Evolutionary conservation across 306 rosid genomes (phyloP).

Genomic region (Cucurbita moschata): DNA sequence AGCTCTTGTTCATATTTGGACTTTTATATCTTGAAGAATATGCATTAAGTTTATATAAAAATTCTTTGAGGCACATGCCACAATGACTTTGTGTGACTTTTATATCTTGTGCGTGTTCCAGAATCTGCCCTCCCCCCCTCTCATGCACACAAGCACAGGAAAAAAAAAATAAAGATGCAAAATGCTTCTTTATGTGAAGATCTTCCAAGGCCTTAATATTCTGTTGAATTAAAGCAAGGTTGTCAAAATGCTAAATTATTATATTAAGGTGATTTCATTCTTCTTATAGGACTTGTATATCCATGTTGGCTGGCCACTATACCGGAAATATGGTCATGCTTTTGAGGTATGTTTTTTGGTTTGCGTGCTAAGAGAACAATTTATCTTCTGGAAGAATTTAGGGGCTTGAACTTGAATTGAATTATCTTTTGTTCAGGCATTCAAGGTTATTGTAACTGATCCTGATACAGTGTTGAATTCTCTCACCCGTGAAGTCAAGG

Average conservation of each 20-base stretch:
- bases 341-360: conserved; percentile 45
- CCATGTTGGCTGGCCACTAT: conserved; percentile 92
- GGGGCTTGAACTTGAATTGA: conserved; percentile 1
- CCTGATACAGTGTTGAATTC: conserved; percentile 71
- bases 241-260: background rate
- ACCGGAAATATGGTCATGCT: conserved; percentile 88
- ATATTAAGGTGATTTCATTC: background rate
- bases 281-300: conserved; percentile 62
- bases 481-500: conserved; percentile 78
- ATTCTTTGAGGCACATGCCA: background rate
- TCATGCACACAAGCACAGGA: background rate
- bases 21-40: background rate
- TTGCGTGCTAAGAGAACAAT: background rate
- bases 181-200: background rate
- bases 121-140: background rate
- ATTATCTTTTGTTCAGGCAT: conserved; percentile 45
- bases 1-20: background rate
- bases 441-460: conserved; percentile 71
- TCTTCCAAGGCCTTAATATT: background rate
- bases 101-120: background rate
- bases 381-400: background rate
- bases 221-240: background rate
- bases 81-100: background rate
- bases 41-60: background rate
- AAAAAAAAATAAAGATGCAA: background rate